Percentiles rank a stretch among this genome's conserved stretches.
phyloP scores from a whole-genome alignment of 1,284 basidiomycete genomes.

The Salmacisia buchloeana region DNA sequence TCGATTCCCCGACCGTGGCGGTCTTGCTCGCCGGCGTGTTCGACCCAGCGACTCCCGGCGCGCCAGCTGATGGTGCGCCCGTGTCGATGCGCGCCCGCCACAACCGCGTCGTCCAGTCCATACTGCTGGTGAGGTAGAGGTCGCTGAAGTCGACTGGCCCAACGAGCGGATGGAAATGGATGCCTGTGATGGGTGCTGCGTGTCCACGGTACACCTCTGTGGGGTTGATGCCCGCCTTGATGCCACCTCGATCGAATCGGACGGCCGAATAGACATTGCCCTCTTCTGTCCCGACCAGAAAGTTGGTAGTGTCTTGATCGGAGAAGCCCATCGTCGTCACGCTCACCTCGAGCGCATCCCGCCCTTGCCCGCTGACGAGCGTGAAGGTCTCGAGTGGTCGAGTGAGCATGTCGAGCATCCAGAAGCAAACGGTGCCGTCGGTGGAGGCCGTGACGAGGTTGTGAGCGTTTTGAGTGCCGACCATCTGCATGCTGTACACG shows the following conservation, averaged over 20 bases:
- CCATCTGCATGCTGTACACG: constrained; percentile 93
- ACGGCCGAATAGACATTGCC: constrained; percentile 92
- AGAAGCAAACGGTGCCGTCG: constrained; percentile 92
- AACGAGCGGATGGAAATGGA: constrained; percentile 82
- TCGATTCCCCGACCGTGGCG: not conserved
- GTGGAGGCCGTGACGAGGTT: constrained; percentile 92
- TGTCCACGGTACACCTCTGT: constrained; percentile 88
- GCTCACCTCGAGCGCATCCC: constrained; percentile 72
- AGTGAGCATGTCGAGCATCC: constrained; percentile 97
- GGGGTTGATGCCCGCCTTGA: constrained; percentile 88
- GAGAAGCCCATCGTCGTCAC: constrained; percentile 89
- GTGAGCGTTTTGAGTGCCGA: constrained; percentile 96
- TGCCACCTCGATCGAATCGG: constrained; percentile 88
- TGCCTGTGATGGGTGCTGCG: constrained; percentile 82
- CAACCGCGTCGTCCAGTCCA: constrained; percentile 45
- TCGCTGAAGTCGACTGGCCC: constrained; percentile 92
- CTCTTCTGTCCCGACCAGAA: constrained; percentile 96
- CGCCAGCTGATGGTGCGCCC: not conserved
- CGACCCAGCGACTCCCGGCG: not conserved
- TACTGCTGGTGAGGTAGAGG: constrained; percentile 66
- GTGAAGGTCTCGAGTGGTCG: constrained; percentile 60
- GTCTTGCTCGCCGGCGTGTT: constrained; percentile 3
- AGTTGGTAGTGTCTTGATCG: constrained; percentile 86
- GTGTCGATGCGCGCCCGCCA: constrained; percentile 26
- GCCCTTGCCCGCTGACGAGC: constrained; percentile 28